Evolutionary conservation across 257 asterid genomes (phyloP).

Genomic region (Nicotiana attenuata): DNA sequence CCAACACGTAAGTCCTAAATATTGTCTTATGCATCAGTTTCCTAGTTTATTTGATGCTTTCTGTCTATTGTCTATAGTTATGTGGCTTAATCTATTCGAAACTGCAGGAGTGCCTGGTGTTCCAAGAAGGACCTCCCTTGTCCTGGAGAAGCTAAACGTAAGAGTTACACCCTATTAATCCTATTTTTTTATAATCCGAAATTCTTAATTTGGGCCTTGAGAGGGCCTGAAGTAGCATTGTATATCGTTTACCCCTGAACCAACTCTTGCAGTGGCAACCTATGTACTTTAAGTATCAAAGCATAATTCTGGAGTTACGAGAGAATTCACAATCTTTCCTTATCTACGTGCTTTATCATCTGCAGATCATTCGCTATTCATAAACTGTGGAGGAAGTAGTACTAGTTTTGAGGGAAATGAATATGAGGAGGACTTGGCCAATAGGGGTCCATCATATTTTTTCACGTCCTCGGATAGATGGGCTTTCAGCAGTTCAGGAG

Average conservation of each 20-base stretch:
- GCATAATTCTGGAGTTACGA: background rate
- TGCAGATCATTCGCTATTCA: slow-evolving; percentile 59
- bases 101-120: slow-evolving; percentile 59
- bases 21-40: background rate
- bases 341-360: slow-evolving; percentile 7
- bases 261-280: background rate
- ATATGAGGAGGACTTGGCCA: slow-evolving; percentile 49
- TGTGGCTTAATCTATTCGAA: slow-evolving; percentile 13
- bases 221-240: slow-evolving; percentile 1
- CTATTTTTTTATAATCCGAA: background rate
- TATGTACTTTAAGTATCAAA: background rate
- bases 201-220: background rate
- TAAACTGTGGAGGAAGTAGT: slow-evolving; percentile 77
- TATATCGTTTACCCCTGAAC: background rate
- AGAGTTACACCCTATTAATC: slow-evolving; percentile 11
- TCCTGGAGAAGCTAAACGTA: slow-evolving; percentile 38
- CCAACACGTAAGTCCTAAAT: slow-evolving; percentile 52
- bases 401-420: slow-evolving; percentile 37
- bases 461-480: slow-evolving; percentile 36
- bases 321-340: background rate
- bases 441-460: slow-evolving; percentile 54
- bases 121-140: slow-evolving; percentile 66
- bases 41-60: background rate
- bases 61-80: background rate
- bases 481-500: slow-evolving; percentile 87